A percentile compares a stretch with the other conserved stretches of the same genome.
phyloP scores from a whole-genome alignment of 768 basidiomycete species.

The Strobilomyces echinocephalus region DNA sequence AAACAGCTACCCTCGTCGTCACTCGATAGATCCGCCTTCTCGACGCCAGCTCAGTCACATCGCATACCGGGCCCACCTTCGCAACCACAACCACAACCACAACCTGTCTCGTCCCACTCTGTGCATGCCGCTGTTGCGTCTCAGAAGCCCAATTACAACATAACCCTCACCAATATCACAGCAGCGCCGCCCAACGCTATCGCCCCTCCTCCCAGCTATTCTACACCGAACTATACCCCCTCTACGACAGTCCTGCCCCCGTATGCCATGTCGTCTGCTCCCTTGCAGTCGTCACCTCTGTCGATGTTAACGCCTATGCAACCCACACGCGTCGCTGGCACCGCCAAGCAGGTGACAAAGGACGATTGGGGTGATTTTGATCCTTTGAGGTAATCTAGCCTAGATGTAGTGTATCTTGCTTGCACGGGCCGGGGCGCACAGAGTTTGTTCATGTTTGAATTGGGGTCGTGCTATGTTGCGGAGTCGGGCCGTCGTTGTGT shows the following conservation, averaged over 20 bases:
- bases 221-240: constrained; percentile 13
- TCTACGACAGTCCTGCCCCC: constrained; percentile 17
- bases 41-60: constrained; percentile 17
- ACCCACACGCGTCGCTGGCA: constrained; percentile 37
- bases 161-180: constrained; percentile 36
- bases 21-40: constrained; percentile 29
- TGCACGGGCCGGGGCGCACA: not conserved
- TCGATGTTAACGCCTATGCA: constrained; percentile 57
- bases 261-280: constrained; percentile 28
- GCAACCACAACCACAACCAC: constrained; percentile 10
- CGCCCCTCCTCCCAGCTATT: constrained; percentile 12
- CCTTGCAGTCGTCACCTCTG: constrained; percentile 28
- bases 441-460: constrained; percentile 28
- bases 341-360: constrained; percentile 50
- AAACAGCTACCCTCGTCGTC: constrained; percentile 34
- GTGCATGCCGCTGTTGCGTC: constrained; percentile 8
- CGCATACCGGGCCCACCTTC: constrained; percentile 18
- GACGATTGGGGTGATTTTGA: constrained; percentile 82
- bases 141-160: constrained; percentile 56
- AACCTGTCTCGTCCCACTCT: constrained; percentile 10
- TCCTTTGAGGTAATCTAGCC: constrained; percentile 38
- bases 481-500: not conserved
- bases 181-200: constrained; percentile 15
- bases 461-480: not conserved
- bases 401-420: constrained; percentile 4